Evolutionary conservation across 2,329 filamentous ascomycete genomes (phyloP), one percentile per base, ranked within the genome.

Genomic region (Aspergillus sp.): DNA sequence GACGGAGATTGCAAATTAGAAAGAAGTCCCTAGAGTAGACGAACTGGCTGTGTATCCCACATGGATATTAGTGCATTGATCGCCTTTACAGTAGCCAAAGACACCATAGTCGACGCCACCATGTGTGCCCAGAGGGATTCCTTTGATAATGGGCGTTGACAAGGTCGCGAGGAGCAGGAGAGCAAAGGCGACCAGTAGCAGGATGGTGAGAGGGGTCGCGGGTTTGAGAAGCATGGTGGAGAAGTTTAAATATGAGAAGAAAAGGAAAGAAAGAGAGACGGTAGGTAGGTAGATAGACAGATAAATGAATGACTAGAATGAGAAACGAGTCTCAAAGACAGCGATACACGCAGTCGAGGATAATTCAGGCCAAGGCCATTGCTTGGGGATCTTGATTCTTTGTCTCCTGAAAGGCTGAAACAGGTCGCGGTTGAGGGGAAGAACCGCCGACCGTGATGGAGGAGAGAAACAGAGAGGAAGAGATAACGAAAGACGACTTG

Each of bases 131-230:
- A 98, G 76, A 7, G 90, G 88, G 37, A 98, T 94, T 27, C 76
- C 78, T 61, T 86, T 83, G 62, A 97, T 85, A 54, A 98, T 82
- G 12, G 93, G 93, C 0, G 89, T 90, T 1, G 91, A 95, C n/a
- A 98, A 72, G 33, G 90, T 88, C 37, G 90, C 88, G 33, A 98
- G 76, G 37, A 97, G 75, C 41, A 97, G 77, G 49, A 97, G 75
- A 50, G 77, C 85, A 68, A 98, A 96, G 53, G 91, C 90, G 60
- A 80, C 77, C 50, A 94, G 79, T 60, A 97, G 85, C 65, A 97
- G 73, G 55, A 95, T 74, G 56, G 90, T 84, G 64, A 98, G 75
- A 55, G 93, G 91, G 48, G 93, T 97, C 49, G 93, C 91, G 50
- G 93, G 90, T 61, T 90, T 88, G 66, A 97, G 75, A 82, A 95